Evolutionary conservation across 1,284 basidiomycete genomes (phyloP).

Genomic region (Leccinum subatratum): DNA sequence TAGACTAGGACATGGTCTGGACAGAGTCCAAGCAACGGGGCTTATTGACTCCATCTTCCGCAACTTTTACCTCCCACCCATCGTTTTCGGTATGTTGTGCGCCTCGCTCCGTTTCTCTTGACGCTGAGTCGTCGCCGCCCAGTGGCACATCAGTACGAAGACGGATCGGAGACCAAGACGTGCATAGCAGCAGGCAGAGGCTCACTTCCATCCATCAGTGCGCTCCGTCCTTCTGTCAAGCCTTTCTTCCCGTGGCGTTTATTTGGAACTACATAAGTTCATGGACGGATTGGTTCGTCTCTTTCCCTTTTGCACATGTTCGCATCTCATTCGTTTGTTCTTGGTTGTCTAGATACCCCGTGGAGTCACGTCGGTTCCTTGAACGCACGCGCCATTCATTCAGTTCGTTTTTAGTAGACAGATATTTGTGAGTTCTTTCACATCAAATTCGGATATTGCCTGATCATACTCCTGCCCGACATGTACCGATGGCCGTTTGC

Average conservation of each 20-base stretch:
- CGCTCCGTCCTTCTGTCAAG: slow-evolving; percentile 12
- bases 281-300: slow-evolving; percentile 63
- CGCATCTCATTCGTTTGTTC: slow-evolving; percentile 6
- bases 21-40: slow-evolving; percentile 60
- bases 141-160: slow-evolving; percentile 39
- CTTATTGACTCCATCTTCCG: slow-evolving; percentile 70
- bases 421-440: slow-evolving; percentile 45
- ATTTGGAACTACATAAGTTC: slow-evolving; percentile 41
- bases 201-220: slow-evolving; percentile 65
- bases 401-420: slow-evolving; percentile 35
- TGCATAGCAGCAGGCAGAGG: slow-evolving; percentile 77
- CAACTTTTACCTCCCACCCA: slow-evolving; percentile 70
- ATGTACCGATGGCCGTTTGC: slow-evolving; percentile 51
- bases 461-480: slow-evolving; percentile 40
- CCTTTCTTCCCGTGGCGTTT: slow-evolving; percentile 1
- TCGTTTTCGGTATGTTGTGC: slow-evolving; percentile 56
- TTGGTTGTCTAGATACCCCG: slow-evolving; percentile 41
- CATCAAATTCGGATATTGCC: too few relatives aligned
- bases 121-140: background rate
- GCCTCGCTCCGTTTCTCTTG: too few relatives aligned
- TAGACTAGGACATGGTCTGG: slow-evolving; percentile 55
- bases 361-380: slow-evolving; percentile 29
- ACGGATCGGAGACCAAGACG: slow-evolving; percentile 57
- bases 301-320: background rate
- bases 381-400: background rate